These are phyloP conservation scores for Nidula microcarpa DNA, from an alignment of 768 basidiomycete genomes.

Conservation along the genomic window DNA sequence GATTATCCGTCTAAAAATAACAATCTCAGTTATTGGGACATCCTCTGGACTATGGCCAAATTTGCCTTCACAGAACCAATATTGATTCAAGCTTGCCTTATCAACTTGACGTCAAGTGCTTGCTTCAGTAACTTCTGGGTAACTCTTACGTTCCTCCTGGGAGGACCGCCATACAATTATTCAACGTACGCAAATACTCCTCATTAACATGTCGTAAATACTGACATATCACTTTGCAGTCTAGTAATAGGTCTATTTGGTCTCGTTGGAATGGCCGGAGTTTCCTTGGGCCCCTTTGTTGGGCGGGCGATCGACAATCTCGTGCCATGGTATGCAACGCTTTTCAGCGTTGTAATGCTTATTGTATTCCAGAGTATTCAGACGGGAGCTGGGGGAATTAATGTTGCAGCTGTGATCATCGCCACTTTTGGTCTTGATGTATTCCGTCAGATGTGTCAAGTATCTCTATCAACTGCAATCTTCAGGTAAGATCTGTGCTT, in stretches of 20 bases:
- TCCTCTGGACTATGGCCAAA: conserved; percentile 75
- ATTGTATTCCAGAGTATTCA: conserved; percentile 59
- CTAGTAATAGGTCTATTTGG: conserved; percentile 71
- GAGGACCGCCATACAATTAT: conserved; percentile 71
- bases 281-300: conserved; percentile 63
- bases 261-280: conserved; percentile 69
- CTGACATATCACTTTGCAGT: conserved; percentile 16
- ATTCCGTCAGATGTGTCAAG: conserved; percentile 72
- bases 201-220: not conserved
- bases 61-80: conserved; percentile 76
- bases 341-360: conserved; percentile 47
- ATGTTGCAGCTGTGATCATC: conserved; percentile 67
- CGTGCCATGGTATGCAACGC: conserved; percentile 74
- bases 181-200: conserved; percentile 44
- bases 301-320: conserved; percentile 69
- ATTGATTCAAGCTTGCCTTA: conserved; percentile 63
- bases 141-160: conserved; percentile 78
- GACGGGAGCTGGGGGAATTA: conserved; percentile 65
- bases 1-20: conserved; percentile 80
- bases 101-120: conserved; percentile 61
- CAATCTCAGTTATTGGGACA: conserved; percentile 60
- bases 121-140: conserved; percentile 65
- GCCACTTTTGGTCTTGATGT: conserved; percentile 70
- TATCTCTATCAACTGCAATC: conserved; percentile 59
- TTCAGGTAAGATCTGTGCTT: conserved; percentile 36